These are phyloP conservation scores for Botryotinia convoluta DNA, from an alignment of 2,329 filamentous ascomycete species.

Conservation along the genomic window DNA sequence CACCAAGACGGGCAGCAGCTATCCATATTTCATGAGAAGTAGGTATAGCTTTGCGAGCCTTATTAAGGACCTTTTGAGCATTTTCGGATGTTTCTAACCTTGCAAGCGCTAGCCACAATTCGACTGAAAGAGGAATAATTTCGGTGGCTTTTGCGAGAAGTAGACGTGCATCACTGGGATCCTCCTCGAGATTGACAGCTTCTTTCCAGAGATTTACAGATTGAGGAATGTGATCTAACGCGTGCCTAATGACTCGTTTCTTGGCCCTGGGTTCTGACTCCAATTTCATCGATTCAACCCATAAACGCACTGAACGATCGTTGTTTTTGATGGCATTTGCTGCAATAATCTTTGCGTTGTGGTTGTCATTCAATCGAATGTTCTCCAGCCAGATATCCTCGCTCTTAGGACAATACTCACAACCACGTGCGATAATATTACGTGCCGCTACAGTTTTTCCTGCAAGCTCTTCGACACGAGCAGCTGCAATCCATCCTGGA, in stretches of 20 bases:
- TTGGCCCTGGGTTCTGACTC: conserved; percentile 80
- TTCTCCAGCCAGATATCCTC: conserved; percentile 97
- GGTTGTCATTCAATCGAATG: conserved; percentile 85
- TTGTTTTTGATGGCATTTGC: conserved; percentile 92
- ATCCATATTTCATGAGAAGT: conserved; percentile 97
- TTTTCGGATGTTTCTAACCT: conserved; percentile 86
- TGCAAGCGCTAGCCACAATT: conserved; percentile 91
- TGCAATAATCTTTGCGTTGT: conserved; percentile 94
- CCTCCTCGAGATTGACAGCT: conserved; percentile 91
- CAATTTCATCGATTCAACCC: conserved; percentile 93
- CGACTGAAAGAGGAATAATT: conserved; percentile 88
- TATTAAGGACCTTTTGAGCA: conserved; percentile 92
- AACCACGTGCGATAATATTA: conserved; percentile 83
- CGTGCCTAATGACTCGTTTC: conserved; percentile 89
- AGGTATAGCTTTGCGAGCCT: conserved; percentile 87
- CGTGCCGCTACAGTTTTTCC: conserved; percentile 88
- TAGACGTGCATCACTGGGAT: conserved; percentile 80
- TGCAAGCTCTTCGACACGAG: conserved; percentile 86
- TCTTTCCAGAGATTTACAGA: conserved; percentile 98
- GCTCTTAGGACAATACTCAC: conserved; percentile 86
- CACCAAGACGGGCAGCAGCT: conserved; percentile 84
- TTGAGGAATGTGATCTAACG: conserved; percentile 87
- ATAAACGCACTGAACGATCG: conserved; percentile 80
- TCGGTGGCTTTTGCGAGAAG: conserved; percentile 93
- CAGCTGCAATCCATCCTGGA: conserved; percentile 93